These are phyloP conservation scores for Dactylellina cionopaga DNA, from an alignment of 2,329 filamentous ascomycete species.

Conservation along the genomic window DNA sequence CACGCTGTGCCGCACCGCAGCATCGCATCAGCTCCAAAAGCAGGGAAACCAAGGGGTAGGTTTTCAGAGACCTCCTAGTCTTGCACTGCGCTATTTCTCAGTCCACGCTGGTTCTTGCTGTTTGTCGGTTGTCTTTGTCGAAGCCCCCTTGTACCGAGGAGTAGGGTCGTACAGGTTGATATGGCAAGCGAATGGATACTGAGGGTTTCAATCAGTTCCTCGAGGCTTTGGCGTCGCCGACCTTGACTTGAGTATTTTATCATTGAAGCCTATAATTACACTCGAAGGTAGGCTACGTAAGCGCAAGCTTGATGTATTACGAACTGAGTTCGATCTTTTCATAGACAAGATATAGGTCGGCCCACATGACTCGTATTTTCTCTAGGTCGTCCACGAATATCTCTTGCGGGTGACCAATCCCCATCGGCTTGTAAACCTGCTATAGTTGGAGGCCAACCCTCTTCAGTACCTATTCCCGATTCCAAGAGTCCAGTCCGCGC, in stretches of 20 bases:
- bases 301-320: too few species aligned
- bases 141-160: constrained; percentile 3
- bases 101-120: background rate
- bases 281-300: too few species aligned
- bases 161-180: background rate
- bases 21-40: constrained; percentile 24
- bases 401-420: background rate
- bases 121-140: background rate
- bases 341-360: too few species aligned
- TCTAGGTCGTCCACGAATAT: background rate
- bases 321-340: too few species aligned
- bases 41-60: constrained; percentile 1
- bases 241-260: too few species aligned
- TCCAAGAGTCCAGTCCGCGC: constrained; percentile 22
- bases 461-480: background rate
- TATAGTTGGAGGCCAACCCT: background rate
- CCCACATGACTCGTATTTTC: too few species aligned
- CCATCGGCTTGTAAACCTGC: constrained; percentile 16
- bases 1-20: constrained; percentile 30
- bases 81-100: constrained; percentile 35
- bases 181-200: too few species aligned
- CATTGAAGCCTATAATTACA: too few species aligned
- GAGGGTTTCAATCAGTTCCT: too few species aligned
- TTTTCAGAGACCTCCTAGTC: constrained; percentile 15
- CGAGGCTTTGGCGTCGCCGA: too few species aligned